These are phyloP conservation scores for Neofusicoccum ribis DNA, from an alignment of 2,329 filamentous ascomycete genomes.

Conservation along the genomic window DNA sequence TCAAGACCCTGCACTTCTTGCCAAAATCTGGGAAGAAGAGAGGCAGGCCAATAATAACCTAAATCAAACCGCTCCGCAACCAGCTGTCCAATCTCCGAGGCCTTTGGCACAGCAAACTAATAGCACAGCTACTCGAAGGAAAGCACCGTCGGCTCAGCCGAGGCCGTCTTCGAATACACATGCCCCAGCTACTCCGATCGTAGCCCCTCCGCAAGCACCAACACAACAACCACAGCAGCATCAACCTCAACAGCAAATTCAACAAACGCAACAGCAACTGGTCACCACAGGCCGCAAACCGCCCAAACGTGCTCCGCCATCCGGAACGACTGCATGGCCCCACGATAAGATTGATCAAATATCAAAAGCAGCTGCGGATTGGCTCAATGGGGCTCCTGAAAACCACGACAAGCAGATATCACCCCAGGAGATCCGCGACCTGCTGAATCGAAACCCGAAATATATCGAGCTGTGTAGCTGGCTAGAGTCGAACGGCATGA, in stretches of 20 bases:
- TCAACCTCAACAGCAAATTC: not conserved
- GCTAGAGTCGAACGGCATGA: constrained; percentile 51
- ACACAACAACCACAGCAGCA: not conserved
- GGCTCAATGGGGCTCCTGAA: constrained; percentile 44
- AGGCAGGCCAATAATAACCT: constrained; percentile 35
- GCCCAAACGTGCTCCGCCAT: not conserved
- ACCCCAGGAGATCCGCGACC: constrained; percentile 43
- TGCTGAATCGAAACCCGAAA: constrained; percentile 56
- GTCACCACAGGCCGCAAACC: not conserved
- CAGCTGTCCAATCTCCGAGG: not conserved
- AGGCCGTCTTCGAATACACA: not conserved
- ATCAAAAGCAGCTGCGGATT: constrained; percentile 51
- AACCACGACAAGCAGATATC: constrained; percentile 45
- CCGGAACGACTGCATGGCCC: constrained; percentile 51
- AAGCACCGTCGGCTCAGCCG: not conserved
- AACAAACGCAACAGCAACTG: not conserved
- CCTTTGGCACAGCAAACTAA: not conserved
- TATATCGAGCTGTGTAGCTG: constrained; percentile 58
- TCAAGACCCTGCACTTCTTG: constrained; percentile 56
- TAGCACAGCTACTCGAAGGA: not conserved
- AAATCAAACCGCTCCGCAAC: not conserved
- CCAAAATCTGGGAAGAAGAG: constrained; percentile 59
- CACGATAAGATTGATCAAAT: constrained; percentile 51
- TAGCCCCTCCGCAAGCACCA: too few relatives aligned
- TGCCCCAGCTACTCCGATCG: not conserved